phyloP scores from a whole-genome alignment of 2,329 filamentous ascomycete species.

The Penicillium sp. region DNA sequence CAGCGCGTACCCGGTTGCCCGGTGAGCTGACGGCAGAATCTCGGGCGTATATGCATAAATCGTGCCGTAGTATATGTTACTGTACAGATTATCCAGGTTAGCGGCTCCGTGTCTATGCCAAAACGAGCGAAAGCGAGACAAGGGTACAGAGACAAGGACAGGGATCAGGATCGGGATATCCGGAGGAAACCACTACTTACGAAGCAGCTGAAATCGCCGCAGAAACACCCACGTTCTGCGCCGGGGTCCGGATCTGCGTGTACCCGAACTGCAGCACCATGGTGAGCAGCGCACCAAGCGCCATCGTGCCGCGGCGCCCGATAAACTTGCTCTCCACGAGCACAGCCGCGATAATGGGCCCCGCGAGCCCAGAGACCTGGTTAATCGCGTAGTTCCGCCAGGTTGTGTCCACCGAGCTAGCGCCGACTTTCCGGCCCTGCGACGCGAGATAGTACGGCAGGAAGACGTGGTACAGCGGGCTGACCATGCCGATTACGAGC shows the following conservation, averaged over 20 bases:
- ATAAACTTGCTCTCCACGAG: slow-evolving; percentile 72
- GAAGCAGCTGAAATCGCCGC: slow-evolving; percentile 61
- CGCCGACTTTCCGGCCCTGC: slow-evolving; percentile 26
- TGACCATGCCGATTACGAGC: slow-evolving; percentile 83
- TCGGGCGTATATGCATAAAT: slow-evolving; percentile 62
- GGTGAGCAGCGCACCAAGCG: slow-evolving; percentile 56
- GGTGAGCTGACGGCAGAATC: slow-evolving; percentile 57
- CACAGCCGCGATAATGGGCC: slow-evolving; percentile 74
- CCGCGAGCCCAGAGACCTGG: slow-evolving; percentile 75
- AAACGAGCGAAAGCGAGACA: too few species aligned
- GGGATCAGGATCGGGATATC: too few species aligned
- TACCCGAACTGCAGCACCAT: slow-evolving; percentile 61
- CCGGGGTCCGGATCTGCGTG: slow-evolving; percentile 53
- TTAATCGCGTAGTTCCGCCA: slow-evolving; percentile 87
- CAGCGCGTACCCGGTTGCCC: slow-evolving; percentile 57
- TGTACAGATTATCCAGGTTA: too few species aligned
- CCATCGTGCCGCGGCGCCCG: slow-evolving; percentile 63
- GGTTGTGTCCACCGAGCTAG: slow-evolving; percentile 49
- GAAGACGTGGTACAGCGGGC: slow-evolving; percentile 87
- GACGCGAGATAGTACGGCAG: slow-evolving; percentile 80
- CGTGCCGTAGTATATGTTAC: slow-evolving; percentile 58
- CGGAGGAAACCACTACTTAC: not conserved
- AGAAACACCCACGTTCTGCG: slow-evolving; percentile 56
- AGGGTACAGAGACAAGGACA: too few species aligned
- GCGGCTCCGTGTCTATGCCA: too few species aligned